Conservation (phyloP, 768 basidiomycete species). For the Pleurotus eryngii region DNA sequence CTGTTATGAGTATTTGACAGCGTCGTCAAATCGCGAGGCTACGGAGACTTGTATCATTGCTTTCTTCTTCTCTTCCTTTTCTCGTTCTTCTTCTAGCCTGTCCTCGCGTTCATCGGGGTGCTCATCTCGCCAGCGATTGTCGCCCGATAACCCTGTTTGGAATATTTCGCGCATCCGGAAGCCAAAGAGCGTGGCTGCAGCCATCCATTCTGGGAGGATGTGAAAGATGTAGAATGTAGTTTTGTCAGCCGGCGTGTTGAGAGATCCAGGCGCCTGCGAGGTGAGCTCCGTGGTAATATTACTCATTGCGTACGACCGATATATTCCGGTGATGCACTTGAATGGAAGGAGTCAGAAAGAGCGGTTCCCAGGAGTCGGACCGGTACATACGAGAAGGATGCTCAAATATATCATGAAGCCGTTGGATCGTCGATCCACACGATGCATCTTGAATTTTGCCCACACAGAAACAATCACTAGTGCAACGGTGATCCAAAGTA, state of each 20-base stretch:
- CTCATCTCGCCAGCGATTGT: conserved; percentile 19
- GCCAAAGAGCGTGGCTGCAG: conserved; percentile 15
- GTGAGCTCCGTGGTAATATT: conserved; percentile 21
- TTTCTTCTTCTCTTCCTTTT: conserved; percentile 11
- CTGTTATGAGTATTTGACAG: not conserved
- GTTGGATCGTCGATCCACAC: conserved; percentile 17
- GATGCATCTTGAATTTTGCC: conserved; percentile 17
- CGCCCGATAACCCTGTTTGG: conserved; percentile 23
- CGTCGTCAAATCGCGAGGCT: conserved; percentile 3
- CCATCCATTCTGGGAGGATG: conserved; percentile 30
- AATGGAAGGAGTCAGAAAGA: not conserved
- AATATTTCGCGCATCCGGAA: conserved; percentile 26
- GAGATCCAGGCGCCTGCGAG: conserved; percentile 20
- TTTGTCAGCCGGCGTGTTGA: conserved; percentile 24
- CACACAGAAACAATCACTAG: conserved; percentile 15
- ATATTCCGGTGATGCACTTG: conserved; percentile 24
- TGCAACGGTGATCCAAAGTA: conserved; percentile 19
- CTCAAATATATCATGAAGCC: conserved; percentile 16
- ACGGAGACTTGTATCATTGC: conserved; percentile 4
- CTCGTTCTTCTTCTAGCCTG: conserved; percentile 14
- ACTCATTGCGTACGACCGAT: conserved; percentile 29
- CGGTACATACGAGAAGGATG: conserved; percentile 20
- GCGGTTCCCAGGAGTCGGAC: too few relatives aligned
- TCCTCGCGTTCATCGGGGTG: conserved; percentile 18
- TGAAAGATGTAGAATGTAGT: conserved; percentile 29